These are phyloP conservation scores for Leishmania turanica DNA, from an alignment of 208 protist species.

Conservation along the genomic window DNA sequence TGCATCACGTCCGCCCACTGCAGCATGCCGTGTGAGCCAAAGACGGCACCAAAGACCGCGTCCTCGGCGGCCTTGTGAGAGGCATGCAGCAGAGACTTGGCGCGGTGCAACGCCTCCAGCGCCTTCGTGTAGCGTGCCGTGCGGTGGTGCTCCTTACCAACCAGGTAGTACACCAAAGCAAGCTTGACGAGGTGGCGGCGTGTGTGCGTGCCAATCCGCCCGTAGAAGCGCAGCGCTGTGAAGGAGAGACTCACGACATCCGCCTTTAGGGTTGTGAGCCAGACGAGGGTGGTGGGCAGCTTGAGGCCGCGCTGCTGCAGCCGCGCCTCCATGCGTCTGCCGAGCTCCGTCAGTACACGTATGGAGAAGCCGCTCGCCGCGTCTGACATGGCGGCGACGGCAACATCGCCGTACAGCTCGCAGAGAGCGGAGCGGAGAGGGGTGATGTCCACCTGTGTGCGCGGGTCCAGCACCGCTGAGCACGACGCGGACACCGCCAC, in stretches of 20 bases:
- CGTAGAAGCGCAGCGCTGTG: slow-evolving; percentile 74
- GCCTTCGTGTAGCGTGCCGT: slow-evolving; percentile 82
- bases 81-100: slow-evolving; percentile 60
- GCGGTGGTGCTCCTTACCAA: slow-evolving; percentile 59
- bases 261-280: slow-evolving; percentile 54
- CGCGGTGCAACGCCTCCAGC: slow-evolving; percentile 71
- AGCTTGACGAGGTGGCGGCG: slow-evolving; percentile 60
- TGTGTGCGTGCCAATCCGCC: slow-evolving; percentile 45
- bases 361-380: slow-evolving; percentile 48
- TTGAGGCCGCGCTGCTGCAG: slow-evolving; percentile 21
- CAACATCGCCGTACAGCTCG: slow-evolving; percentile 81
- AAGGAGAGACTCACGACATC: slow-evolving; percentile 75
- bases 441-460: slow-evolving; percentile 43
- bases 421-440: slow-evolving; percentile 50
- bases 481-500: neutral
- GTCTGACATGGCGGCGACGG: slow-evolving; percentile 72
- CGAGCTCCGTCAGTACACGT: slow-evolving; percentile 55
- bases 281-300: slow-evolving; percentile 49
- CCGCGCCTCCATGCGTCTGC: slow-evolving; percentile 40
- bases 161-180: slow-evolving; percentile 72
- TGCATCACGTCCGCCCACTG: slow-evolving; percentile 41
- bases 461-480: slow-evolving; percentile 43
- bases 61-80: slow-evolving; percentile 44
- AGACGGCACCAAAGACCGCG: slow-evolving; percentile 49
- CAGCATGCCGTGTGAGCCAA: slow-evolving; percentile 35